Conservation (phyloP, 805 yeast genomes). For the Saccharomycodes ludwigii region DNA sequence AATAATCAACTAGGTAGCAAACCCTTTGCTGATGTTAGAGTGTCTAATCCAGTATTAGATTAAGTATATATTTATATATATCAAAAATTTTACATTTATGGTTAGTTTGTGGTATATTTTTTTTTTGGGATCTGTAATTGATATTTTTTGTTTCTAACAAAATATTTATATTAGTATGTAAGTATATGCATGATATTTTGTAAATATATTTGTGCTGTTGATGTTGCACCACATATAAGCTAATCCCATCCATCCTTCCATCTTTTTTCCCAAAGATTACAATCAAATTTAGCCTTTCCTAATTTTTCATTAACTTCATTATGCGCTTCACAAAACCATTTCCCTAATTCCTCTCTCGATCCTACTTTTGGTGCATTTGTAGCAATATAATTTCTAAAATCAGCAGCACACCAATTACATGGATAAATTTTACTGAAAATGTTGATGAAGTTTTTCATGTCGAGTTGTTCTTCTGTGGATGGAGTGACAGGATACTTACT, state of each 20-base stretch:
- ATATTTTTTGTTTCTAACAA: too few species aligned
- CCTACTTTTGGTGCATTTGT: constrained; percentile 42
- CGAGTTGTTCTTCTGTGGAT: constrained; percentile 44
- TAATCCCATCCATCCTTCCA: constrained; percentile 91
- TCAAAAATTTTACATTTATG: too few species aligned
- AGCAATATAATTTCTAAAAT: constrained; percentile 54
- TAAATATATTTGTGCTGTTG: too few species aligned
- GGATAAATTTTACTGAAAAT: constrained; percentile 78
- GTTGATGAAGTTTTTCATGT: constrained; percentile 55
- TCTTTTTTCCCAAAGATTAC: constrained; percentile 81
- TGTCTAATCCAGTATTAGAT: too few species aligned
- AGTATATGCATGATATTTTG: too few species aligned
- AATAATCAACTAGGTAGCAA: too few species aligned
- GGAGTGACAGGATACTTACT: constrained; percentile 79
- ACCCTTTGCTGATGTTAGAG: too few species aligned
- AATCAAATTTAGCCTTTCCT: constrained; percentile 79
- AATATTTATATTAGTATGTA: too few species aligned
- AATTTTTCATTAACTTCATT: constrained; percentile 81
- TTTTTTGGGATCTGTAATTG: too few species aligned
- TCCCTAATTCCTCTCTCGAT: constrained; percentile 68
- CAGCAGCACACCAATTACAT: constrained; percentile 87
- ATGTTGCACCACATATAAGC: too few species aligned
- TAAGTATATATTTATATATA: too few species aligned
- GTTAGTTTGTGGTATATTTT: too few species aligned
- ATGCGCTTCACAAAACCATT: constrained; percentile 92